Evolutionary conservation across 164 flowering plant genomes (phyloP), one percentile per base, ranked within the genome.

Genomic region (Kalanchoe fedtschenkoi): DNA sequence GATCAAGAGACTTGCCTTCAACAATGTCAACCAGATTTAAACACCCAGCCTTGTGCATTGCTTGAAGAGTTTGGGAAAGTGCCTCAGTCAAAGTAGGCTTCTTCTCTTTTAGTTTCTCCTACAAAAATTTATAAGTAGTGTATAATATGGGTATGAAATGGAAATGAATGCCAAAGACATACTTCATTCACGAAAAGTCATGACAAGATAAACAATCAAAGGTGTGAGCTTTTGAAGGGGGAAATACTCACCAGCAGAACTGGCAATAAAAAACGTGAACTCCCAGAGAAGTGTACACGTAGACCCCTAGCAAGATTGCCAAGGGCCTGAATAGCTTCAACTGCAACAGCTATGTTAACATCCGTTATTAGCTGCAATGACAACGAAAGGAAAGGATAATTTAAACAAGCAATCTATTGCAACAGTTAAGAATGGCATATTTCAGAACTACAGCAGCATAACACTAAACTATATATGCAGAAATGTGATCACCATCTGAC

Each of bases 61-160:
- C 80, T 74, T 91, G 97, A 16, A 95, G 91, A 34, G 97, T 88
- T 73, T 87, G 95, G 47, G 78, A 76, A 63, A 95, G 92, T 9
- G 99, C 62, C 42, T 89, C 99, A 0, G 81, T 63, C 60, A 81
- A 39, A 57, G 89, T 63, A 66, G 97, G 97, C 65, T 95, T 95
- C 73, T 95, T 95, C 81, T 95, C 99, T 76, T 95, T 95, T 74
- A 95, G 65, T 82, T 95, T 95, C 80, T 95, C 99, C 99, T 95
- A 43, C 58, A 33, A 43, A 5, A 22, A 58, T 58, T 22, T 34
- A 28, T 26, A 15, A 24, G 17, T 11, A 24, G 4, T 26, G 56
- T 51, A 51, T 24, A 51, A 47, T 21, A 10, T 19, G 8, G 30
- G 55, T 26, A 58, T 34, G 14, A 39, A 58, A n/a, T 1, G 38